Evolutionary conservation across 495 filamentous ascomycete species (phyloP).

Genomic region (Penicillium desertorum): DNA sequence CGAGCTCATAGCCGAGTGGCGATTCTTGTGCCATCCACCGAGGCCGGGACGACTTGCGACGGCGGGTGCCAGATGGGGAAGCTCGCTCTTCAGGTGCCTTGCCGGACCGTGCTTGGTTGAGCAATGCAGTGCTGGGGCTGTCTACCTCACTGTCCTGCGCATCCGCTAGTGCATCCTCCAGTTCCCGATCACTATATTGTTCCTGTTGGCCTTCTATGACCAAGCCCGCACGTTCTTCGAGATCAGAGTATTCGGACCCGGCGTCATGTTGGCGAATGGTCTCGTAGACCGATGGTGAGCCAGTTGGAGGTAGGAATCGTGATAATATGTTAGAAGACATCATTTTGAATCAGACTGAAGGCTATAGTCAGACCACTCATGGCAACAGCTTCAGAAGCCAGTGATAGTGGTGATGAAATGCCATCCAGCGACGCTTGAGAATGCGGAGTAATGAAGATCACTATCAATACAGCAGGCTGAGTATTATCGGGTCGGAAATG

Average conservation of each 20-base stretch:
- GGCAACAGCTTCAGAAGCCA: conserved; percentile 20
- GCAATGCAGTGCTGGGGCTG: conserved; percentile 52
- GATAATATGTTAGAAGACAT: conserved; percentile 81
- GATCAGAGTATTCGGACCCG: conserved; percentile 56
- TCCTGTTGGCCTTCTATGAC: conserved; percentile 63
- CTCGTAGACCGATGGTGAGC: conserved; percentile 69
- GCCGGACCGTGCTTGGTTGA: conserved; percentile 22
- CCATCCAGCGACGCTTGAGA: conserved; percentile 18
- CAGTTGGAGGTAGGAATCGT: conserved; percentile 64
- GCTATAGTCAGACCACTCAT: conserved; percentile 16
- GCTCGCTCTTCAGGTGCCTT: conserved; percentile 17
- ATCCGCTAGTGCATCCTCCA: conserved; percentile 64
- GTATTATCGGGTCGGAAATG: not conserved
- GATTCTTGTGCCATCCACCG: conserved; percentile 34
- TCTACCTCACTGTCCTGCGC: conserved; percentile 60
- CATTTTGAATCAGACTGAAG: conserved; percentile 37
- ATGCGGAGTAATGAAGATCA: not conserved
- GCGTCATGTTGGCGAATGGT: conserved; percentile 63
- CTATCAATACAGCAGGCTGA: not conserved
- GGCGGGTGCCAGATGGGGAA: conserved; percentile 25
- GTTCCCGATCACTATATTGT: conserved; percentile 68
- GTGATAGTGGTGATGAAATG: conserved; percentile 14
- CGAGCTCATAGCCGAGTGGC: conserved; percentile 47
- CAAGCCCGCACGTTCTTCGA: conserved; percentile 68
- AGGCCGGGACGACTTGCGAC: conserved; percentile 34